Evolutionary conservation across 805 yeast species (phyloP).

Genomic region (Nakazawaea sp.): DNA sequence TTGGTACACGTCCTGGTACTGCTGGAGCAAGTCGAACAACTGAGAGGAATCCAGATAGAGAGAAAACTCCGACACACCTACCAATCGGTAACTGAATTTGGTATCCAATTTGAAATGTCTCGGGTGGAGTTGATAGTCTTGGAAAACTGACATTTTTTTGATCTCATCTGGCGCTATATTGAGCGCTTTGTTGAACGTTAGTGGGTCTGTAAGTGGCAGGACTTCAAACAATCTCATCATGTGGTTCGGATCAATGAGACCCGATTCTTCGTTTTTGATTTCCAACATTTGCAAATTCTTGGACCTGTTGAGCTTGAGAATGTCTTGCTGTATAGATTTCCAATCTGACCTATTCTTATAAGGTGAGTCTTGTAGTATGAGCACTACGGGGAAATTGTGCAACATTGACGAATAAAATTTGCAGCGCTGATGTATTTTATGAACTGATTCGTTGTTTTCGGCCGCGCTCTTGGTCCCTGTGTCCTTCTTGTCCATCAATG

Average conservation of each 20-base stretch:
- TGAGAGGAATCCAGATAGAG: slow-evolving; percentile 1
- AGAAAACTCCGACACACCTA: neutral
- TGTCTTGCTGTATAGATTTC: neutral
- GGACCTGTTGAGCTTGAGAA: neutral
- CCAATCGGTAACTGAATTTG: neutral
- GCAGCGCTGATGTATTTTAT: neutral
- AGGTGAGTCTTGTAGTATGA: neutral
- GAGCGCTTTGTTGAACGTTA: neutral
- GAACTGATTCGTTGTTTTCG: neutral
- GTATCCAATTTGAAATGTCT: neutral
- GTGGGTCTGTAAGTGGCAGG: neutral
- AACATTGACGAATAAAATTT: neutral
- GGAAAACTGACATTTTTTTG: neutral
- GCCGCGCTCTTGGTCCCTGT: neutral
- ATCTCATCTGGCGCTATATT: neutral
- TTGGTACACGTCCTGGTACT: neutral
- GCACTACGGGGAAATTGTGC: neutral
- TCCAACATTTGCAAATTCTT: neutral
- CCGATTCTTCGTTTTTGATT: neutral
- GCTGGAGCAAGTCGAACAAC: neutral
- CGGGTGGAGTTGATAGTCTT: neutral
- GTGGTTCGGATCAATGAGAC: slow-evolving; percentile 7
- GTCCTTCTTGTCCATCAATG: neutral
- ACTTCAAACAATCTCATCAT: slow-evolving; percentile 3
- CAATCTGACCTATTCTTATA: neutral